These are phyloP conservation scores for Aureobasidium sp. DNA, from an alignment of 2,329 filamentous ascomycete species.

Conservation along the genomic window DNA sequence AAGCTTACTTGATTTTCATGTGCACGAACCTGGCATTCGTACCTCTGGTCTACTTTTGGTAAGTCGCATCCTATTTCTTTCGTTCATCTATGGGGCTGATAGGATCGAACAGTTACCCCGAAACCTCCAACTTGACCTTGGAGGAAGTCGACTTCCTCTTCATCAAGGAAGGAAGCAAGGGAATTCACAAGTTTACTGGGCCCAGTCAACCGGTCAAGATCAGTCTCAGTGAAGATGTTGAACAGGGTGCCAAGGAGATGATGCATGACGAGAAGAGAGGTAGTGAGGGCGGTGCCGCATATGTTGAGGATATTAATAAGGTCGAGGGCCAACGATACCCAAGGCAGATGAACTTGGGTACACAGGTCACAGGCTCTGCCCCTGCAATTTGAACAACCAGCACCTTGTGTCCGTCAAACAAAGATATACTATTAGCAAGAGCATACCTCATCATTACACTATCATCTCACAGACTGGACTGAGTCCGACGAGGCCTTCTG, in stretches of 20 bases:
- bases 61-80: conserved; percentile 28
- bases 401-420: no score
- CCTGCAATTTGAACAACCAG: no score
- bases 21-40: conserved; percentile 41
- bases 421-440: no score
- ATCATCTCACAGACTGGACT: no score
- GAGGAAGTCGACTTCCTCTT: conserved; percentile 42
- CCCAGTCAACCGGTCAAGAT: conserved; percentile 23
- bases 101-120: conserved; percentile 31
- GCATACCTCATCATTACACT: no score
- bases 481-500: no score
- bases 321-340: not conserved
- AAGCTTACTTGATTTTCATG: conserved; percentile 49
- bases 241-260: not conserved
- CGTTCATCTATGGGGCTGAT: conserved; percentile 31
- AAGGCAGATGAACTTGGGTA: no score
- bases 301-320: not conserved
- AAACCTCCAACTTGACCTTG: conserved; percentile 38
- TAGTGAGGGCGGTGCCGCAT: conserved; percentile 1
- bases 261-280: conserved; percentile 1
- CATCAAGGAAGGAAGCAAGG: conserved; percentile 23
- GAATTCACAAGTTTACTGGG: conserved; percentile 20
- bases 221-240: conserved; percentile 18
- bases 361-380: no score
- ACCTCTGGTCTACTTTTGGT: conserved; percentile 43